A percentile compares a stretch with the other conserved stretches of the same genome.
Conservation (phyloP, 345 rosid genomes). For the Acer negundo region DNA sequence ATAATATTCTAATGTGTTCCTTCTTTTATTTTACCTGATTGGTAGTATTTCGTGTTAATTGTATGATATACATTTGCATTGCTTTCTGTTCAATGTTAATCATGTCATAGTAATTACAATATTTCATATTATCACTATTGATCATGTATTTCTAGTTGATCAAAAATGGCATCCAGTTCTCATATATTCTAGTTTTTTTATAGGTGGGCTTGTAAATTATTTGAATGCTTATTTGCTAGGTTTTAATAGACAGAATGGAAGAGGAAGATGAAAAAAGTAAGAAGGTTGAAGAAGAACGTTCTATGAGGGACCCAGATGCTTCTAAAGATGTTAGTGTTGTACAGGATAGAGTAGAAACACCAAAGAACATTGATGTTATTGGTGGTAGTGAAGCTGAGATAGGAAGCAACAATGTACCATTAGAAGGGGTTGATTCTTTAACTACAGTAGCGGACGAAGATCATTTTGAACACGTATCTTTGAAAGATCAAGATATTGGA, state of each 20-base stretch:
- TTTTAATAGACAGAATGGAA: slow-evolving; percentile 48
- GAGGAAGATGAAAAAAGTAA: slow-evolving; percentile 66
- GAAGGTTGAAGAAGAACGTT: slow-evolving; percentile 44
- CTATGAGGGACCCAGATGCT: slow-evolving; percentile 25
- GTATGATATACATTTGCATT: not conserved
- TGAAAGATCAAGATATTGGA: slow-evolving; percentile 64
- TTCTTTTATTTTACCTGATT: not conserved
- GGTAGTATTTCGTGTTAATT: not conserved
- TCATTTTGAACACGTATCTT: slow-evolving; percentile 83
- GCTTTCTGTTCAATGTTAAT: not conserved
- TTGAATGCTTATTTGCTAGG: slow-evolving; percentile 38
- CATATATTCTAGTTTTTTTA: slow-evolving; percentile 7
- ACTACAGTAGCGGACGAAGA: slow-evolving; percentile 52
- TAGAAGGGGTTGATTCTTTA: slow-evolving; percentile 35
- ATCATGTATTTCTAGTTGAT: slow-evolving; percentile 11
- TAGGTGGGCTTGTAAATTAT: slow-evolving; percentile 36
- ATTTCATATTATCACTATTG: not conserved
- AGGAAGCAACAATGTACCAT: slow-evolving; percentile 25
- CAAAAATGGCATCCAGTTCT: slow-evolving; percentile 1
- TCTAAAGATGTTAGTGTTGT: slow-evolving; percentile 31
- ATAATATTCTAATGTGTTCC: not conserved
- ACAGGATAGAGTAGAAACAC: slow-evolving; percentile 43
- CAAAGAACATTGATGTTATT: slow-evolving; percentile 28
- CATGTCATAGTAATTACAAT: not conserved
- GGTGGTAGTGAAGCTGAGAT: slow-evolving; percentile 29